Conservation (phyloP, 1,284 basidiomycete genomes). For the Psilocybe mexicana region DNA sequence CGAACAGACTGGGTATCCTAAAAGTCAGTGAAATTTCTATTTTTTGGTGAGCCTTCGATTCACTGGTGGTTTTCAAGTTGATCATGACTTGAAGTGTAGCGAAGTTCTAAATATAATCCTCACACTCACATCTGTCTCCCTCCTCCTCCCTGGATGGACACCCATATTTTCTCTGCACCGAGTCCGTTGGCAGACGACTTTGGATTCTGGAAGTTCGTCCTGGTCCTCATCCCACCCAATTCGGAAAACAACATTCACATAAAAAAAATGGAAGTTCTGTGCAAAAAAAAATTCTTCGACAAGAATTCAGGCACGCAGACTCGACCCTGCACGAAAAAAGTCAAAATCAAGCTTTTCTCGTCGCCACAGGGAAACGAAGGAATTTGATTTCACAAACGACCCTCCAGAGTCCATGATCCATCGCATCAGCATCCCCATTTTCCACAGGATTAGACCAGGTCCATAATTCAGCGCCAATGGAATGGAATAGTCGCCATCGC, state of each 20-base stretch:
- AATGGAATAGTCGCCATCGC: constrained; percentile 21
- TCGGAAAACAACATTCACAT: background rate
- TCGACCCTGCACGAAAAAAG: background rate
- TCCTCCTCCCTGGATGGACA: no score
- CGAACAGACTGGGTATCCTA: no score
- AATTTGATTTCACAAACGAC: background rate
- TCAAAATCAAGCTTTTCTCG: background rate
- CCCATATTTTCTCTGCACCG: no score
- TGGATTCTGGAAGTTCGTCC: no score
- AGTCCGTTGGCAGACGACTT: no score
- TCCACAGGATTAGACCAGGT: background rate
- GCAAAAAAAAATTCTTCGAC: background rate
- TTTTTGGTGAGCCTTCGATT: no score
- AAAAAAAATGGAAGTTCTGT: background rate
- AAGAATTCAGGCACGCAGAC: background rate
- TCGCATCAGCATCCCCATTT: background rate
- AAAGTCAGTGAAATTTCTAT: no score
- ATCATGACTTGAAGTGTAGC: no score
- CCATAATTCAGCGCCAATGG: background rate
- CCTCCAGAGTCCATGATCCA: background rate
- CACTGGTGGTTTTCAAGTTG: no score
- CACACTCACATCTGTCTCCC: no score
- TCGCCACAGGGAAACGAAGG: background rate
- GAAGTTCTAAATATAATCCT: no score
- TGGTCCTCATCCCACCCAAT: no score